A percentile compares a stretch with the other conserved stretches of the same genome.
Evolutionary conservation across 2,329 filamentous ascomycete genomes (phyloP).

Genomic region (Helicocarpus griseus): DNA sequence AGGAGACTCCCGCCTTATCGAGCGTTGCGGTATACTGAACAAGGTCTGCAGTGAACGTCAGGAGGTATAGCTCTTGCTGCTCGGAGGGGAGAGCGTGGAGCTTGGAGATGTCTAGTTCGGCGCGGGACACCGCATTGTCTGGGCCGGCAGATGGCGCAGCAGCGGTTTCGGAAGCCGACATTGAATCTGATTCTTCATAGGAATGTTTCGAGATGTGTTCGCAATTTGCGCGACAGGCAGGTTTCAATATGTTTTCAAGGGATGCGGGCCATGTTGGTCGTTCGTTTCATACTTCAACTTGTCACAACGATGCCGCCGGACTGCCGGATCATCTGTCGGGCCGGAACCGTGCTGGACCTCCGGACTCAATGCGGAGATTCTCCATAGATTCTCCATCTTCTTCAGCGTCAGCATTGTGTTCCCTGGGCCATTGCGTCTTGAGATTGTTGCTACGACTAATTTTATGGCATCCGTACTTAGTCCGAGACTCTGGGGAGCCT

Average conservation of each 20-base stretch:
- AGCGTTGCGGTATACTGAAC: conserved; percentile 67
- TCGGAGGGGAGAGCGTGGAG: conserved; percentile 82
- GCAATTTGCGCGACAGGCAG: not conserved
- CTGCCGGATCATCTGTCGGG: not conserved
- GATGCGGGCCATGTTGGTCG: not conserved
- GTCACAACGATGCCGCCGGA: not conserved
- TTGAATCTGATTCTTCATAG: conserved; percentile 15
- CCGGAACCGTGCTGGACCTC: not conserved
- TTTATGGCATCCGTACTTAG: conserved; percentile 9
- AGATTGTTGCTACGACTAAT: not conserved
- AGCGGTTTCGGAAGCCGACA: conserved; percentile 29
- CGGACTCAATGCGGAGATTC: not conserved
- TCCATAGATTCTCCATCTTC: not conserved
- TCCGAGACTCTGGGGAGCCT: not conserved
- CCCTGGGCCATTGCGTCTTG: not conserved
- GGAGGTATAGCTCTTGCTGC: conserved; percentile 88
- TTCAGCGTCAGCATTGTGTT: not conserved
- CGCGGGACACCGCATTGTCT: conserved; percentile 25
- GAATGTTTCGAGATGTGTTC: not conserved
- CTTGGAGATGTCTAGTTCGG: conserved; percentile 79
- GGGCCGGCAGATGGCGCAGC: conserved; percentile 24
- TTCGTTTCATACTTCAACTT: not conserved
- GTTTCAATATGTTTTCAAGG: not conserved
- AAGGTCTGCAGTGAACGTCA: conserved; percentile 78
- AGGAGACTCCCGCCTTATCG: conserved; percentile 67